phyloP scores from a whole-genome alignment of 495 filamentous ascomycete species.

The Podospora appendiculata region DNA sequence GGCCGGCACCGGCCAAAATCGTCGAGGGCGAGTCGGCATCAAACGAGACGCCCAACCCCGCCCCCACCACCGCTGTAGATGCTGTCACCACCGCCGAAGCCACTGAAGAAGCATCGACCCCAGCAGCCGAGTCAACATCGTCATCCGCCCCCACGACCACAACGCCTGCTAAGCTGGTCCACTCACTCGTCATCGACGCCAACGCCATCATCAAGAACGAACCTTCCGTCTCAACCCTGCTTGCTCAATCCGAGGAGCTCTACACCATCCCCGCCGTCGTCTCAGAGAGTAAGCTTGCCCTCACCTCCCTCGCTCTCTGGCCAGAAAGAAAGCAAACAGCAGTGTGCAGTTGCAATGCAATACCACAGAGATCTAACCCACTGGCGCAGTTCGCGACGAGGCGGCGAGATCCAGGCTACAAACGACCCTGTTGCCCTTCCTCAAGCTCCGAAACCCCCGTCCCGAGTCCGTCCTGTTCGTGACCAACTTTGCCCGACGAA shows the following conservation, averaged over 20 bases:
- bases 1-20: neutral
- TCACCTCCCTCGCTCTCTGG: too few species aligned
- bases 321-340: neutral
- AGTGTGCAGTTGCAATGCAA: neutral
- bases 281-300: constrained; percentile 58
- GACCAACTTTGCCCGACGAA: constrained; percentile 80
- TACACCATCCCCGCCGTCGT: constrained; percentile 84
- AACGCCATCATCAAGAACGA: constrained; percentile 89
- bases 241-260: constrained; percentile 66
- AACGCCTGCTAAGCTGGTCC: constrained; percentile 50
- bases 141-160: neutral
- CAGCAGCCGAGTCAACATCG: neutral
- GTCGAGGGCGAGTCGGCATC: neutral
- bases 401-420: constrained; percentile 72
- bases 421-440: constrained; percentile 73
- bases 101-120: neutral
- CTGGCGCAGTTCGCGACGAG: constrained; percentile 47
- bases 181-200: constrained; percentile 83
- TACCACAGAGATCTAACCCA: neutral
- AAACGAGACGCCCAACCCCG: constrained; percentile 6
- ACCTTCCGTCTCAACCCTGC: constrained; percentile 67
- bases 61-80: constrained; percentile 14
- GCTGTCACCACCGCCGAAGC: neutral
- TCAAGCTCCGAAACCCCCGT: constrained; percentile 64
- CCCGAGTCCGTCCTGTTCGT: constrained; percentile 70